Conservation (phyloP, 2,329 filamentous ascomycete genomes). For the Trichophyton schoenleinii region DNA sequence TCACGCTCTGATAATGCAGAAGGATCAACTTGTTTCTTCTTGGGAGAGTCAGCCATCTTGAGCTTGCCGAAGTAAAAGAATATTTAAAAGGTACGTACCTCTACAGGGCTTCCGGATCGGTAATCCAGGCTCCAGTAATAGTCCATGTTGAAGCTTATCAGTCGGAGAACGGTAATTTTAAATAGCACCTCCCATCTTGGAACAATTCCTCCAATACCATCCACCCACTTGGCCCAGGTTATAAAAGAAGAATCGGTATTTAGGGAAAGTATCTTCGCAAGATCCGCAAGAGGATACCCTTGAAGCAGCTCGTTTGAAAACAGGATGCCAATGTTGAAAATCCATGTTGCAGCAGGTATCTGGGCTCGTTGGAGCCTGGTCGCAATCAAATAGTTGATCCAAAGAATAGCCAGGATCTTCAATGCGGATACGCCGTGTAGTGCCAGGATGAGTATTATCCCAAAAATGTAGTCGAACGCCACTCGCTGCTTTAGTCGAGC, state of each 20-base stretch:
- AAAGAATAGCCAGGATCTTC: constrained; percentile 72
- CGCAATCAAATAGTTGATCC: constrained; percentile 67
- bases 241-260: constrained; percentile 37
- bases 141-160: constrained; percentile 95
- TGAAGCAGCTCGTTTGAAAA: constrained; percentile 78
- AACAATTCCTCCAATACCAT: constrained; percentile 71
- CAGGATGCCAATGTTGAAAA: constrained; percentile 72
- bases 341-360: constrained; percentile 68
- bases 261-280: constrained; percentile 44
- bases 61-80: constrained; percentile 4
- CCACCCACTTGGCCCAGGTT: constrained; percentile 58
- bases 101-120: constrained; percentile 53
- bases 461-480: constrained; percentile 73
- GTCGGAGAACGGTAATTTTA: constrained; percentile 81
- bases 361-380: constrained; percentile 57
- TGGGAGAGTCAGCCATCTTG: constrained; percentile 31
- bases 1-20: constrained; percentile 78
- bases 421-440: constrained; percentile 75
- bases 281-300: constrained; percentile 60
- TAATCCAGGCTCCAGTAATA: constrained; percentile 81
- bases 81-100: constrained; percentile 49
- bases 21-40: constrained; percentile 99
- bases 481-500: constrained; percentile 55
- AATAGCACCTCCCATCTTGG: constrained; percentile 93
- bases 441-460: constrained; percentile 60